Evolutionary conservation across 1,139 yeast species (phyloP), one percentile per base, ranked within the genome.

Genomic region (Candida labiduridarum): DNA sequence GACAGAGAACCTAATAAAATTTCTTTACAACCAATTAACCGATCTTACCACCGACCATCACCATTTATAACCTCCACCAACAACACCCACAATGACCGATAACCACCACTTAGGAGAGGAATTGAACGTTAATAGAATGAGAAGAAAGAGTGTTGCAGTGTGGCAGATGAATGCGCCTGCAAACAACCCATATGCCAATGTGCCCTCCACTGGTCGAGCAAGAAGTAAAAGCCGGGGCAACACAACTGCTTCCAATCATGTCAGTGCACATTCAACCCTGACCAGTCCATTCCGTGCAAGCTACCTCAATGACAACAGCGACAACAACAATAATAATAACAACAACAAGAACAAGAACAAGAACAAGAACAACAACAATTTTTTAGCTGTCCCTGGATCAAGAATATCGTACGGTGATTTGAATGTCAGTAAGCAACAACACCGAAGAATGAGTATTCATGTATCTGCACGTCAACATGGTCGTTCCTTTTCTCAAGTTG

Each of bases 121-220:
- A 6, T 38, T 38, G 18, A 12, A 38, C 5, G 16, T 22, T 14
- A 14, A 38, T 14, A 38, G 41, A 22, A 38, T 22, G 30, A 38
- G 16, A 10, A 65, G 80, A 25, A 74, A 76, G 59, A 74, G 79
- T 58, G 66, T 71, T 52, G 80, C 81, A 1, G 78, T 79, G 9
- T 76, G 81, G 81, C 75, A 67, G 59, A 58, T 56, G 39, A 50
- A 58, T 22, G 57, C 51, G 29, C 47, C 48, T 27, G 36, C 57
- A 50, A 71, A 51, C 19, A 54, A 73, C 52, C 79, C 79, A 1
- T 74, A 74, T 52, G 75, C 77, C 46, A 61, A 61, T 47, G 63
- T 50, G 57, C 65, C 5, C 25, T 19, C 45, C 2, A 25, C 58
- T 59, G 47, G 44, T 9, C 40, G 42, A 10, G 49, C 49, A 16